Percentiles rank a stretch among this genome's conserved stretches.
These are phyloP conservation scores for Thalassiosira mediterranea DNA, from an alignment of 352 stramenopile species.

Conservation along the genomic window DNA sequence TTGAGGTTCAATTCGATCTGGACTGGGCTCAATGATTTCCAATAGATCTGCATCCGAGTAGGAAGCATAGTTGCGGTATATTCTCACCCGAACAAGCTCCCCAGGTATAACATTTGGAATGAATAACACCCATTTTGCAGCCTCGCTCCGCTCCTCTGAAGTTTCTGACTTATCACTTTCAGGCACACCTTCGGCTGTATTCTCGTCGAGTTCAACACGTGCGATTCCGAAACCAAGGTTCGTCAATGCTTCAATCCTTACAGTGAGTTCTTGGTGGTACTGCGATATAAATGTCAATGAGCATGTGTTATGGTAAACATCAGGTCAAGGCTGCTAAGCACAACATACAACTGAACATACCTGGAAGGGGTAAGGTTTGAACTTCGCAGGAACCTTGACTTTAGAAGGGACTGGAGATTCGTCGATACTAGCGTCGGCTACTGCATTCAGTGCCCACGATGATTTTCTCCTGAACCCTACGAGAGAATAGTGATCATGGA, in stretches of 20 bases:
- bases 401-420: constrained; percentile 6
- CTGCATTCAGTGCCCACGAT: constrained; percentile 36
- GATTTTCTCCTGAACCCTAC: constrained; percentile 4
- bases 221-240: constrained; percentile 85
- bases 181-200: constrained; percentile 1
- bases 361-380: constrained; percentile 59
- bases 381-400: constrained; percentile 58
- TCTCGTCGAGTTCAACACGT: constrained; percentile 51
- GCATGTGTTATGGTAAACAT: too few species aligned
- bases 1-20: constrained; percentile 77
- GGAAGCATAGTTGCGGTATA: constrained; percentile 85
- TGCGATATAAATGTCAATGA: constrained; percentile 17
- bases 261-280: constrained; percentile 65
- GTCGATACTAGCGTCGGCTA: constrained; percentile 12
- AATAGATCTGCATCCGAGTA: constrained; percentile 87
- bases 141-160: background rate
- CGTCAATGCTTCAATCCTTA: constrained; percentile 81
- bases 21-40: constrained; percentile 80
- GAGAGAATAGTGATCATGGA: too few species aligned
- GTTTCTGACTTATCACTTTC: constrained; percentile 1
- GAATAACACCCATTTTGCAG: constrained; percentile 84
- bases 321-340: too few species aligned
- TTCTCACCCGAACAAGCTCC: constrained; percentile 77
- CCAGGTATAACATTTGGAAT: constrained; percentile 85
- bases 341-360: constrained; percentile 27